Evolutionary conservation across 2,329 filamentous ascomycete genomes (phyloP).

Genomic region (Xylariomycetidae sp.): DNA sequence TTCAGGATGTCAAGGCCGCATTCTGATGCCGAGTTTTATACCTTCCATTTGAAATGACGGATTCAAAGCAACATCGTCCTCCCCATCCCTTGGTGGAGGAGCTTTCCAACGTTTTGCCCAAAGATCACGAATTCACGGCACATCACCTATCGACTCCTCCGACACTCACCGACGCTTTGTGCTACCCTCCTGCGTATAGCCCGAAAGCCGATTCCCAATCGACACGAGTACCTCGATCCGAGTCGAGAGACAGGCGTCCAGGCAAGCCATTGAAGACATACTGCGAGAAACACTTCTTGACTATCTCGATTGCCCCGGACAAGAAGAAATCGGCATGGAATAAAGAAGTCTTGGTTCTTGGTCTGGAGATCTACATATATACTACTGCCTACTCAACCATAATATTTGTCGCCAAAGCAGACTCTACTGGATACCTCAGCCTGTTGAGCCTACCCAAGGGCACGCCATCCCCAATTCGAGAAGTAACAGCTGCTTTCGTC

Average conservation of each 20-base stretch:
- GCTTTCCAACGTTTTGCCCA: constrained; percentile 49
- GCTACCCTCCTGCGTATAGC: constrained; percentile 65
- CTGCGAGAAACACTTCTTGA: constrained; percentile 76
- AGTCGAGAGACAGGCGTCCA: constrained; percentile 56
- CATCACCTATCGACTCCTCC: constrained; percentile 88
- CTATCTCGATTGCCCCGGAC: constrained; percentile 39
- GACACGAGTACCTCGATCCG: constrained; percentile 12
- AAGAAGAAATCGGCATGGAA: constrained; percentile 10
- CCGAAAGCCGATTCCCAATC: constrained; percentile 6
- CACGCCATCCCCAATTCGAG: constrained; percentile 68
- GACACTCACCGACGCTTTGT: constrained; percentile 68
- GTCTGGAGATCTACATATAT: constrained; percentile 84
- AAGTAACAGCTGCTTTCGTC: constrained; percentile 71
- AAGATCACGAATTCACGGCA: constrained; percentile 57
- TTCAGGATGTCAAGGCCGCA: too few relatives aligned
- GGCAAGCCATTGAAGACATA: constrained; percentile 53
- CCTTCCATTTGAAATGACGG: too few relatives aligned
- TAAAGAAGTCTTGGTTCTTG: constrained; percentile 66
- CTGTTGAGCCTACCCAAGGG: constrained; percentile 58
- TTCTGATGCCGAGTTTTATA: too few relatives aligned
- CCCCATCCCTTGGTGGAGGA: constrained; percentile 32
- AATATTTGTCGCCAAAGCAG: constrained; percentile 93
- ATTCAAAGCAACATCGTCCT: too few relatives aligned
- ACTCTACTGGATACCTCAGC: constrained; percentile 85
- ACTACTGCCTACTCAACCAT: constrained; percentile 76